Base-by-base conservation (phyloP, 1,139 yeast species). In the Geotrichum australiense region DNA sequence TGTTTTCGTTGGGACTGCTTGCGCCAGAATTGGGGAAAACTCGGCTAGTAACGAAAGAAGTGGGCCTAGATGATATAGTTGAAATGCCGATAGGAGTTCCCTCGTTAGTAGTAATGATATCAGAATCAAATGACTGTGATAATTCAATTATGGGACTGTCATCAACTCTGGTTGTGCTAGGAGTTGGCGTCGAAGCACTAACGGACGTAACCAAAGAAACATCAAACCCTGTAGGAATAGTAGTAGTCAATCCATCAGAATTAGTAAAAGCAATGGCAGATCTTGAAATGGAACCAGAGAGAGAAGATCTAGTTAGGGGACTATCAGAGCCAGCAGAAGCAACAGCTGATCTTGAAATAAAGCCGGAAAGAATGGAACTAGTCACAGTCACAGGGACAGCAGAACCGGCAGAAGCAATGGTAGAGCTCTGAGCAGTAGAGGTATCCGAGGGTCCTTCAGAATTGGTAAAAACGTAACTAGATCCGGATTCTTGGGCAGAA, bases 81-180 rank as follows among this genome's bases (percentile, higher is more conserved):
- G 46, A 35, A 33, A 41, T 32, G 12, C 30, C 44, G 11, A 40
- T 25, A 3, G 47, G 24, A 14, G 37, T 16, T 2, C 38, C 43
- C 5, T 30, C 32, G 14, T 22, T 16, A 8, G 39, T 32, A 16
- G 44, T 35, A 4, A 29, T n/a, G 10, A 27, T 11, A 15, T n/a
- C n/a, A 7, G 32, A 11, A 23, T 21, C 37, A 26, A 35, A 35
- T 12, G 35, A 33, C 20, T 25, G 28, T 3, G 33, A 26, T 10
- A 31, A 5, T n/a, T 10, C 5, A 33, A 33, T 32, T n/a, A 16
- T 19, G 25, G 31, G 19, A 25, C 5, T 2, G 39, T 3, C 25
- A 18, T n/a, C n/a, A n/a, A n/a, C n/a, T n/a, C n/a, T n/a, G n/a
- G 30, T 7, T 12, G 16, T 12, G 16, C 21, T 14, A 12, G 18